Conservation (phyloP, 257 asterid species). For the Solanum paucissectum region DNA sequence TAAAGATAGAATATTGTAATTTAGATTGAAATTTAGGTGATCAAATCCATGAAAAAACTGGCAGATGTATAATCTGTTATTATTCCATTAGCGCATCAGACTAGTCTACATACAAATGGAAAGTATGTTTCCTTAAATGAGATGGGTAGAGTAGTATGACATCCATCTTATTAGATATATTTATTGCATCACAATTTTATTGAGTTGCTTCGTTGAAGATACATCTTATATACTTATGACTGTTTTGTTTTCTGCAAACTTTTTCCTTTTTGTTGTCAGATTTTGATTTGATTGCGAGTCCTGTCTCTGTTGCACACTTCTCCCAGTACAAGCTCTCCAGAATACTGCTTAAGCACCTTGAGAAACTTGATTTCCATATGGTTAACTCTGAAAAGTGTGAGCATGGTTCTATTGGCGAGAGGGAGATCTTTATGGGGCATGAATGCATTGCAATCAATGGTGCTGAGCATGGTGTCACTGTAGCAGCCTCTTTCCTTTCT, state of each 20-base stretch:
- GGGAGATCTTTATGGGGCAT: conserved; percentile 62
- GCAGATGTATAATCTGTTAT: not conserved
- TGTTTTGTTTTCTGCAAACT: conserved; percentile 5
- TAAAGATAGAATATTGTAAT: not conserved
- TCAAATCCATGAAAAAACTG: not conserved
- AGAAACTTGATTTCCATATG: conserved; percentile 39
- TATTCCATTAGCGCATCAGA: not conserved
- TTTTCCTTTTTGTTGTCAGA: conserved; percentile 38
- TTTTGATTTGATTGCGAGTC: conserved; percentile 68
- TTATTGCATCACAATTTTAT: not conserved
- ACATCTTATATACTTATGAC: not conserved
- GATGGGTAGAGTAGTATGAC: not conserved
- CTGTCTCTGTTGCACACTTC: conserved; percentile 90
- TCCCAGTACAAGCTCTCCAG: conserved; percentile 78
- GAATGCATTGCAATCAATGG: conserved; percentile 50
- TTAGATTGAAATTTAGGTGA: not conserved
- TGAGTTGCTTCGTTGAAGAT: not conserved
- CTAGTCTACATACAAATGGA: not conserved
- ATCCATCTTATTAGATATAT: not conserved
- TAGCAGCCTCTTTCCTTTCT: conserved; percentile 31
- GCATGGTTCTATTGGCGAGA: conserved; percentile 22
- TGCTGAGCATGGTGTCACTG: conserved; percentile 33
- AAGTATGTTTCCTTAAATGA: not conserved
- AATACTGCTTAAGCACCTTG: conserved; percentile 52
- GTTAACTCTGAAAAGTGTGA: conserved; percentile 11